Evolutionary conservation across 2,329 filamentous ascomycete species (phyloP).

Genomic region (Penicillium sp.): DNA sequence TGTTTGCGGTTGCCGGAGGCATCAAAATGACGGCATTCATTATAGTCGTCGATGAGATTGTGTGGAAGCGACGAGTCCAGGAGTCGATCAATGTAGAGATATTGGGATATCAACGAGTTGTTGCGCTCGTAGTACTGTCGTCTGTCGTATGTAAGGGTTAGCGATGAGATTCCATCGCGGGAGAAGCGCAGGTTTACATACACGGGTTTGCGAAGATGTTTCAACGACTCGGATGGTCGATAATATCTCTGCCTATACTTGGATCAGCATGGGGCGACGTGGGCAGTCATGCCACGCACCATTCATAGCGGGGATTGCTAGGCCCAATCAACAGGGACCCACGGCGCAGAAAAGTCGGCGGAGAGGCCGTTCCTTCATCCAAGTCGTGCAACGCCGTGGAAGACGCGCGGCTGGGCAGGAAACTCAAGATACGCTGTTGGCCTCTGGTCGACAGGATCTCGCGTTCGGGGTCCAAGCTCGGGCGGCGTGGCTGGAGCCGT

Average conservation of each 20-base stretch:
- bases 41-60: constrained; percentile 84
- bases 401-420: constrained; percentile 32
- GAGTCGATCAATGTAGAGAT: constrained; percentile 87
- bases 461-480: constrained; percentile 35
- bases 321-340: constrained; percentile 68
- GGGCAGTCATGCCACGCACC: constrained; percentile 43
- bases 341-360: constrained; percentile 12
- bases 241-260: constrained; percentile 68
- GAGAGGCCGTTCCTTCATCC: constrained; percentile 7
- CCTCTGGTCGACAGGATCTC: constrained; percentile 40
- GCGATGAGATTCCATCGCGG: neutral
- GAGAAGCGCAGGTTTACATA: constrained; percentile 34
- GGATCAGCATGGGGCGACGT: neutral
- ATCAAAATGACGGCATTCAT: constrained; percentile 6
- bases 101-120: constrained; percentile 86
- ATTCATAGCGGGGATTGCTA: constrained; percentile 79
- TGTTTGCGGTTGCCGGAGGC: constrained; percentile 28
- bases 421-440: constrained; percentile 32
- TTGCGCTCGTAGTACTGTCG: constrained; percentile 85
- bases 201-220: constrained; percentile 68
- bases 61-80: constrained; percentile 92
- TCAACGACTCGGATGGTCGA: constrained; percentile 74
- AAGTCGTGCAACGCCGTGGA: constrained; percentile 17
- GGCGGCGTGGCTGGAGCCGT: constrained; percentile 22
- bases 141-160: constrained; percentile 36